Evolutionary conservation across 2,329 filamentous ascomycete genomes (phyloP).

Genomic region (Stagonosporopsis chrysanthemi): DNA sequence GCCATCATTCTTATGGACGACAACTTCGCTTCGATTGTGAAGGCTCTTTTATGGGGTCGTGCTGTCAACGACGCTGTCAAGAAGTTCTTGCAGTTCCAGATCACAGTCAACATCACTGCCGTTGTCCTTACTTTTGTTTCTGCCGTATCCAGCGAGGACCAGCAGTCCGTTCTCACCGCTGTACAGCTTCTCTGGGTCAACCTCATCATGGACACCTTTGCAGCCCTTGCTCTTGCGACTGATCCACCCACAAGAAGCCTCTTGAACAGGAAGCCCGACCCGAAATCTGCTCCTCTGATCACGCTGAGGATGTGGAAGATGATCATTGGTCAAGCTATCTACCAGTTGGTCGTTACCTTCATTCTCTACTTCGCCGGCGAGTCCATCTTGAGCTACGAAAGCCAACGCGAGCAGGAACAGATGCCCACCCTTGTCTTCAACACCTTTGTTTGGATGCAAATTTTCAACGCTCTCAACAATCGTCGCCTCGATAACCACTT

Average conservation of each 20-base stretch:
- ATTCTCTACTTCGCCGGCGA: slow-evolving; percentile 79
- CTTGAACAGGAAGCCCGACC: slow-evolving; percentile 78
- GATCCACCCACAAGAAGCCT: slow-evolving; percentile 87
- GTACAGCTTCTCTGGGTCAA: slow-evolving; percentile 97
- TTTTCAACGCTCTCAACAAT: slow-evolving; percentile 98
- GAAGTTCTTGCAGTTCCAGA: slow-evolving; percentile 66
- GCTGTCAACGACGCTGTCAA: slow-evolving; percentile 54
- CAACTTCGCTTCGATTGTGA: slow-evolving; percentile 86
- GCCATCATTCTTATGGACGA: slow-evolving; percentile 89
- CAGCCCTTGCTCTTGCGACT: slow-evolving; percentile 85
- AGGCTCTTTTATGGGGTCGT: slow-evolving; percentile 78
- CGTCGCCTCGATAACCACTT: slow-evolving; percentile 92
- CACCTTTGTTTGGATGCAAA: slow-evolving; percentile 99
- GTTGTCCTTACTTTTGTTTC: slow-evolving; percentile 88
- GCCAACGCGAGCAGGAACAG: slow-evolving; percentile 53
- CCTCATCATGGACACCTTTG: slow-evolving; percentile 96
- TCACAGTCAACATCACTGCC: slow-evolving; percentile 91
- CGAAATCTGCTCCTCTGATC: slow-evolving; percentile 78
- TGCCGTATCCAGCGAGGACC: slow-evolving; percentile 73
- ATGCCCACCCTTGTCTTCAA: slow-evolving; percentile 91
- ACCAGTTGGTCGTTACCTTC: slow-evolving; percentile 81
- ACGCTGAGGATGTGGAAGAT: slow-evolving; percentile 97
- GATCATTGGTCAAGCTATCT: slow-evolving; percentile 92
- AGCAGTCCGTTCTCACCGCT: slow-evolving; percentile 80
- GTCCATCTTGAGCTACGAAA: slow-evolving; percentile 66